A percentile compares a stretch with the other conserved stretches of the same genome.
Conservation (phyloP, 2,329 filamentous ascomycete species). For the Zalaria obscura region DNA sequence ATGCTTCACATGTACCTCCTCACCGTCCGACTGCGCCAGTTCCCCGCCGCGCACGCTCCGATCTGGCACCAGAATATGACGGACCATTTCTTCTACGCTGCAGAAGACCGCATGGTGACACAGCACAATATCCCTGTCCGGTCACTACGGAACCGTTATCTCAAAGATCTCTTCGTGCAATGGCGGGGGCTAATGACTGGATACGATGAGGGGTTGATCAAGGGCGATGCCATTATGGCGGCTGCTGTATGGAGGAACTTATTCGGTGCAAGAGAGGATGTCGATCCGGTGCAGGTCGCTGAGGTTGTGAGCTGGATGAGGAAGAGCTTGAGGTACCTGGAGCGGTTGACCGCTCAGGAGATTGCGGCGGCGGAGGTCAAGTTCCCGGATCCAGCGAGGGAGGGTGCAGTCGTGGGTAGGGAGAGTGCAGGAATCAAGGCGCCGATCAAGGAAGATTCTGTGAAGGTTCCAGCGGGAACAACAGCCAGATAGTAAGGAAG, state of each 20-base stretch:
- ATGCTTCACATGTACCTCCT: conserved; percentile 94
- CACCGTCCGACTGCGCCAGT: conserved; percentile 66
- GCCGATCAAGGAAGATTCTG: too few relatives aligned
- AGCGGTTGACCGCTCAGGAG: conserved; percentile 37
- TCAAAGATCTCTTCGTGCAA: conserved; percentile 83
- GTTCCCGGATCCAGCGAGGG: conserved; percentile 20
- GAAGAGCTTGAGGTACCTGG: conserved; percentile 39
- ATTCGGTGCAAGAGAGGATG: conserved; percentile 57
- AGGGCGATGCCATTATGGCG: conserved; percentile 63
- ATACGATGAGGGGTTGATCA: conserved; percentile 68
- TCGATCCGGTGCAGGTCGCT: conserved; percentile 47
- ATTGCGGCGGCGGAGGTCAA: conserved; percentile 33
- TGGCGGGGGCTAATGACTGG: conserved; percentile 79
- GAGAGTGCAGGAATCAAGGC: too few relatives aligned
- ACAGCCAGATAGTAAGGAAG: too few relatives aligned
- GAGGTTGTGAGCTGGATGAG: conserved; percentile 50
- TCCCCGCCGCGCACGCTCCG: conserved; percentile 54
- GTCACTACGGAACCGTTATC: conserved; percentile 42
- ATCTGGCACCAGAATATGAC: conserved; percentile 81
- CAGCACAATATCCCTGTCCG: conserved; percentile 53
- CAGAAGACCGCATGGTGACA: conserved; percentile 70
- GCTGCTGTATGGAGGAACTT: conserved; percentile 87
- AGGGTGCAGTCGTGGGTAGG: not conserved
- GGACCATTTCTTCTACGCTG: conserved; percentile 89
- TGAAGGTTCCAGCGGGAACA: too few relatives aligned